Evolutionary conservation across 2,329 filamentous ascomycete genomes (phyloP).

Genomic region (Teratosphaeria viscida): DNA sequence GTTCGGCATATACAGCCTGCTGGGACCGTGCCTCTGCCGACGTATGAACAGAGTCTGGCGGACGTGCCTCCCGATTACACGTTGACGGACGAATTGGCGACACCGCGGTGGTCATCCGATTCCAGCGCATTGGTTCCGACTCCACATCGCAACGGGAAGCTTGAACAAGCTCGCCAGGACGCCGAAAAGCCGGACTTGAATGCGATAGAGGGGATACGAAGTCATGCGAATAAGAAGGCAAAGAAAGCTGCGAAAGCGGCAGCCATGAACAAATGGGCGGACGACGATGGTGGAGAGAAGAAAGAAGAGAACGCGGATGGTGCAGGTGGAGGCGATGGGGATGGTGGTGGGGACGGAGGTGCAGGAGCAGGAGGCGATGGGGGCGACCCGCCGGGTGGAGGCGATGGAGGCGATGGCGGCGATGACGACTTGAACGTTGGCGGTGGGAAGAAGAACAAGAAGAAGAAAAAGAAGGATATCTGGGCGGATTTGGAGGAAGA

Average conservation of each 20-base stretch:
- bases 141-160: not conserved
- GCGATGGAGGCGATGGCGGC: slow-evolving; percentile 21
- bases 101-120: not conserved
- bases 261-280: slow-evolving; percentile 32
- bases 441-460: slow-evolving; percentile 28
- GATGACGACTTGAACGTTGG: slow-evolving; percentile 25
- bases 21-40: slow-evolving; percentile 25
- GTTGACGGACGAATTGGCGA: slow-evolving; percentile 30
- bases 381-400: slow-evolving; percentile 19
- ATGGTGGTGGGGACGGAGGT: slow-evolving; percentile 19
- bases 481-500: slow-evolving; percentile 26
- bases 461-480: slow-evolving; percentile 30
- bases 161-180: slow-evolving; percentile 12
- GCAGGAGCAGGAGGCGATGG: slow-evolving; percentile 14
- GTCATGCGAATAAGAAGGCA: slow-evolving; percentile 45
- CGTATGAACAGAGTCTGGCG: slow-evolving; percentile 33
- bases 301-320: slow-evolving; percentile 28
- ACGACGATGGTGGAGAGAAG: slow-evolving; percentile 38
- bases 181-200: slow-evolving; percentile 45
- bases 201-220: slow-evolving; percentile 39
- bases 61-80: slow-evolving; percentile 39
- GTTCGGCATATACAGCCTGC: slow-evolving; percentile 1
- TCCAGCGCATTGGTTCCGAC: not conserved
- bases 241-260: slow-evolving; percentile 31
- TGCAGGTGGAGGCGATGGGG: slow-evolving; percentile 25